Base-by-base conservation (phyloP, 2,329 filamentous ascomycete species). In the Fusarium torreyae region DNA sequence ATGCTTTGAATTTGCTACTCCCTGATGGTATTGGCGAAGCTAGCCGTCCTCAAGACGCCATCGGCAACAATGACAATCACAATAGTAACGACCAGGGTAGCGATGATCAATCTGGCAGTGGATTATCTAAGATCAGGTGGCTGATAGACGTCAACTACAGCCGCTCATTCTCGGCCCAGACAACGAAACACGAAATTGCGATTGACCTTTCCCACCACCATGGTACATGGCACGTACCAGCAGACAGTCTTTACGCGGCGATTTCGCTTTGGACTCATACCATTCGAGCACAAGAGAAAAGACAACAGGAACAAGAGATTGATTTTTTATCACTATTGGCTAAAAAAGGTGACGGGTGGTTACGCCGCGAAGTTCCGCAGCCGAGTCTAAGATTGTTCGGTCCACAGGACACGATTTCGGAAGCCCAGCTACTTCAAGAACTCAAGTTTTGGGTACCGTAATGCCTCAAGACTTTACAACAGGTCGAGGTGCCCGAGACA, bases 211-310 rank as follows among this genome's bases (percentile, higher is more conserved):
- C 1, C 5, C 2, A 24, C 24, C 24, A 9, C 15, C 9, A 26
- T 6, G 39, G 39, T 2, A 2, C 31, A 4, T 59, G 56, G 56
- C 38, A 26, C 8, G 24, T 46, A 1, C 14, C 34, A 14, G 40
- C 39, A 40, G 56, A 53, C 7, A 31, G 31, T 15, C 33, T 59
- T 1, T 40, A 59, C 13, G 26, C 56, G 1, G 31, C 34, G 1
- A 5, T 59, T 11, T 59, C 56, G 3, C 48, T 59, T 6, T 53
- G 48, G 17, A 6, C 34, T 6, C 40, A 53, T 2, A 53, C 56
- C 15, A 18, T 15, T 3, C 17, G 6, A 2, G 20, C 31, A 15
- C 5, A 36, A 22, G 18, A 57, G 31, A 6, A 43, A 5, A 26
- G 24, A 9, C 6, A 26, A 9, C 24, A 26, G 8, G 13, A 10